Evolutionary conservation across 345 rosid genomes (phyloP).

Genomic region (Reutealis trisperma): DNA sequence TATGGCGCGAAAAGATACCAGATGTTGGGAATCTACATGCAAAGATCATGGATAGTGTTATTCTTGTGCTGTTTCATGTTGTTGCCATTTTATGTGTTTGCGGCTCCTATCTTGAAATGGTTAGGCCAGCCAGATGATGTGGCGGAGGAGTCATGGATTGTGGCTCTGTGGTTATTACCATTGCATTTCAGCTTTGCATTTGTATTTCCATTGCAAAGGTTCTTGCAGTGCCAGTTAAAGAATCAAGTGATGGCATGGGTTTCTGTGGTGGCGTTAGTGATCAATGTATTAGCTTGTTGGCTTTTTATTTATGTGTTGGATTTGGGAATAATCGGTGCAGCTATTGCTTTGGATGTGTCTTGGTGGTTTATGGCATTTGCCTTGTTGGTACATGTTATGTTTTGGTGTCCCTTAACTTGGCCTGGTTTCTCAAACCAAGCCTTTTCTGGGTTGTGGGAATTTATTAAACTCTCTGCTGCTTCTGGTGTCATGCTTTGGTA

Average conservation of each 20-base stretch:
- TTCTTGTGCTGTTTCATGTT: constrained; percentile 46
- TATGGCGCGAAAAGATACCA: constrained; percentile 61
- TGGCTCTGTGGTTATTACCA: constrained; percentile 54
- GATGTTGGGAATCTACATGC: constrained; percentile 70
- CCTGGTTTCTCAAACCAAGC: constrained; percentile 59
- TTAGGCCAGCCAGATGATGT: constrained; percentile 68
- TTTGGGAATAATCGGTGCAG: constrained; percentile 53
- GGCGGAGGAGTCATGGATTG: constrained; percentile 56
- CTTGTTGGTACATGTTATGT: constrained; percentile 37
- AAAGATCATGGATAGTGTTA: constrained; percentile 67
- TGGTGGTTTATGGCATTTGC: constrained; percentile 62
- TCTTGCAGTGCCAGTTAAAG: constrained; percentile 65
- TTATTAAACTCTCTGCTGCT: constrained; percentile 57
- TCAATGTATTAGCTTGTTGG: constrained; percentile 56
- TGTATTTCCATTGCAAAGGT: constrained; percentile 58
- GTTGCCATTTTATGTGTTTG: constrained; percentile 52
- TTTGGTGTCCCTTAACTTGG: constrained; percentile 64
- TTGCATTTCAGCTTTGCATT: constrained; percentile 62
- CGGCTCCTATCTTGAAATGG: constrained; percentile 56
- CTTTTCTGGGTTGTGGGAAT: constrained; percentile 57
- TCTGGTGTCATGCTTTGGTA: constrained; percentile 85
- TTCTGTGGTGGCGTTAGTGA: constrained; percentile 30
- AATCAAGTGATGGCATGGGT: constrained; percentile 49
- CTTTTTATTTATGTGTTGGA: constrained; percentile 42
- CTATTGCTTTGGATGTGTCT: constrained; percentile 50